phyloP scores from a whole-genome alignment of 192 early-diverging fungal species.

The Umbelopsis isabellina region DNA sequence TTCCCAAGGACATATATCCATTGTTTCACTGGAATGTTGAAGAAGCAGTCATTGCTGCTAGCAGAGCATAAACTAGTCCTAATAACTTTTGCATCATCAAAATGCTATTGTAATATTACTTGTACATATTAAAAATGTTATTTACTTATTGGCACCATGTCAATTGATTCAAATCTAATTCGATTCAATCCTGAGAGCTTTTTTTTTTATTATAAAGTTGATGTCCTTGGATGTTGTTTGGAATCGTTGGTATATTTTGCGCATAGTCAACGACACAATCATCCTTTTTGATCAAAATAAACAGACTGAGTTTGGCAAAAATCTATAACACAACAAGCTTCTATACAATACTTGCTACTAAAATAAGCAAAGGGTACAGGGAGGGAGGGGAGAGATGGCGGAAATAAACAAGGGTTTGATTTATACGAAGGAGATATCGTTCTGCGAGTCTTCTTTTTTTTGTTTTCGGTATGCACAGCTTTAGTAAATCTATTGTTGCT shows the following conservation, averaged over 20 bases:
- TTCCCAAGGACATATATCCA: conserved; percentile 32
- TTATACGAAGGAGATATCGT: conserved; percentile 10
- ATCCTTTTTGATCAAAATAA: neutral
- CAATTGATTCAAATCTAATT: too few relatives aligned
- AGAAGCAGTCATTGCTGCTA: conserved; percentile 24
- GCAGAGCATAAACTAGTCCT: neutral
- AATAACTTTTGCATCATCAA: neutral
- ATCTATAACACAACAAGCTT: conserved; percentile 19
- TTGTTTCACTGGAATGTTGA: conserved; percentile 43
- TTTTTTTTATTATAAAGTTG: neutral
- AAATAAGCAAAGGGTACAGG: conserved; percentile 16
- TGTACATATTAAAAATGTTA: too few relatives aligned
- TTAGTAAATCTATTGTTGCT: conserved; percentile 34
- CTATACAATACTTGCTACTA: conserved; percentile 18
- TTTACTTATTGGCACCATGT: too few relatives aligned
- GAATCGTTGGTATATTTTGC: conserved; percentile 7
- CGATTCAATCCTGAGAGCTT: too few relatives aligned
- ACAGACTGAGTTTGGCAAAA: conserved; percentile 2
- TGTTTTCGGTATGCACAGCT: neutral
- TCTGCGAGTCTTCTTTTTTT: neutral
- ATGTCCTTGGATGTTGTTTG: neutral
- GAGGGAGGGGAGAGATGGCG: neutral
- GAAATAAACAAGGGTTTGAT: neutral
- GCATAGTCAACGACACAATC: conserved; percentile 1
- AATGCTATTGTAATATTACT: conserved; percentile 1